Conservation (phyloP, 1,139 yeast species). For the Yarrowia galli region DNA sequence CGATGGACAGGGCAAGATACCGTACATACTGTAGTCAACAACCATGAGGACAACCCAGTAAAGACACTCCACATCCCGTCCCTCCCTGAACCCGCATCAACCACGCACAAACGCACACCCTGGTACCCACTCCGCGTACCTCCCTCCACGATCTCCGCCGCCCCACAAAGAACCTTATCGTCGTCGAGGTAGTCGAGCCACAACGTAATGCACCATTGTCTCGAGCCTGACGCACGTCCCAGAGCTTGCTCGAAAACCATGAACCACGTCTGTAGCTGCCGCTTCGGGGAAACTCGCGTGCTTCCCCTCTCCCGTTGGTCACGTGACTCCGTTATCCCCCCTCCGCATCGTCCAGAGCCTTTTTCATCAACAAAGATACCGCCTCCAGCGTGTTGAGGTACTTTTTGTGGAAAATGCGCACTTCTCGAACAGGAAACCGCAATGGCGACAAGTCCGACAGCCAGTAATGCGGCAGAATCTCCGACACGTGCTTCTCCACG, state of each 20-base stretch:
- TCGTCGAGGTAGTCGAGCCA: not conserved
- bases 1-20: no score
- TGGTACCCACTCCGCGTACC: no score
- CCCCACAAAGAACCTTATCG: constrained; percentile 24
- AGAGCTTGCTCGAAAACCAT: no score
- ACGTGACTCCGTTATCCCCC: constrained; percentile 3
- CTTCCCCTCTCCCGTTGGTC: no score
- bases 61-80: no score
- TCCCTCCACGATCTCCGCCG: constrained; percentile 17
- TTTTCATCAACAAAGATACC: not conserved
- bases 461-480: constrained; percentile 55
- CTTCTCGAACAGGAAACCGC: constrained; percentile 69
- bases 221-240: not conserved
- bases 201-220: not conserved
- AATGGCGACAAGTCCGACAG: constrained; percentile 68
- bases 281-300: no score
- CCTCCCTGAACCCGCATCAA: not conserved
- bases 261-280: no score
- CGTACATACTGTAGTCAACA: no score
- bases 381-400: constrained; percentile 53
- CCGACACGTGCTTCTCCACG: constrained; percentile 3
- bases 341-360: constrained; percentile 6
- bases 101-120: no score
- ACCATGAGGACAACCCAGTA: no score
- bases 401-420: constrained; percentile 63